Evolutionary conservation across 805 yeast genomes (phyloP).

Genomic region (Kazachstania psychrophila): DNA sequence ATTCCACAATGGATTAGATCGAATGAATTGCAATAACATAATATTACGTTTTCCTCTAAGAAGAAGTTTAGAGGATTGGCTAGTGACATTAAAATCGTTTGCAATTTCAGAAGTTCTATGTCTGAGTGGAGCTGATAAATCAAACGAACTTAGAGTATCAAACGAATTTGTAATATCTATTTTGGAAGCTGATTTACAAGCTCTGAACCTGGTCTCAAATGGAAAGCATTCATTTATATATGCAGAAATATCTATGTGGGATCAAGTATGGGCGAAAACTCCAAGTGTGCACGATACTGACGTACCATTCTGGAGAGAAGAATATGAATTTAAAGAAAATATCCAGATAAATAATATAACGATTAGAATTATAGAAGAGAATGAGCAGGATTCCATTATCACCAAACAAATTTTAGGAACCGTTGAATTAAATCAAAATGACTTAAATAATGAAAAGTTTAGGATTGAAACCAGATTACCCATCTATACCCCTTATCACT

Average conservation of each 20-base stretch:
- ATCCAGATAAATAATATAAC: constrained; percentile 41
- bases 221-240: constrained; percentile 32
- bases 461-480: constrained; percentile 34
- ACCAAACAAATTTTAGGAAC: constrained; percentile 35
- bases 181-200: constrained; percentile 52
- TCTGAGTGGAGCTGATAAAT: constrained; percentile 20
- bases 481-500: constrained; percentile 32
- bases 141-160: constrained; percentile 41
- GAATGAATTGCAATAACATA: constrained; percentile 8
- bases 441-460: constrained; percentile 16
- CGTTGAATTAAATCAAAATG: constrained; percentile 31
- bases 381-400: constrained; percentile 32
- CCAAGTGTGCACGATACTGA: constrained; percentile 43
- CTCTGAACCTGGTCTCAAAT: constrained; percentile 3
- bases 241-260: constrained; percentile 67
- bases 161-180: constrained; percentile 48
- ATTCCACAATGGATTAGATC: not conserved
- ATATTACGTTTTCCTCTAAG: constrained; percentile 55
- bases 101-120: constrained; percentile 43
- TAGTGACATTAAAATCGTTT: constrained; percentile 55
- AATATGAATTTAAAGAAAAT: constrained; percentile 53
- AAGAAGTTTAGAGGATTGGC: constrained; percentile 71
- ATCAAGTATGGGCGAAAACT: constrained; percentile 69
- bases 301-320: constrained; percentile 80
- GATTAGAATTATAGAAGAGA: constrained; percentile 34